Evolutionary conservation across 2,329 filamentous ascomycete species (phyloP).

Genomic region (Phialemoniopsis sp.): DNA sequence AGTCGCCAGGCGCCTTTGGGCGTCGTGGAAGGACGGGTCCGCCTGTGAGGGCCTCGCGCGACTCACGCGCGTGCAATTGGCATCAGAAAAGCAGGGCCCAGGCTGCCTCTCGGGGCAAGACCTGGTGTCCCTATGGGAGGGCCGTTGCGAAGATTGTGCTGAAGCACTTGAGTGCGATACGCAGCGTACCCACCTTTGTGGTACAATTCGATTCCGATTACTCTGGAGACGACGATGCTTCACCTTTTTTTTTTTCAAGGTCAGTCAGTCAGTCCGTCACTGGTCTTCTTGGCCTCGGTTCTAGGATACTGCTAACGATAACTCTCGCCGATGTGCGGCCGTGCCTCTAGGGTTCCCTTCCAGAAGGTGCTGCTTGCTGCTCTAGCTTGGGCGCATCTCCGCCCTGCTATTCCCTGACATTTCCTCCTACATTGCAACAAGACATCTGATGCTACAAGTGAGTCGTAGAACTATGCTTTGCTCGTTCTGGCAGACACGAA

Average conservation of each 20-base stretch:
- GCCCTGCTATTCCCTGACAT: no score
- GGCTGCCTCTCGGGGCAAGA: neutral
- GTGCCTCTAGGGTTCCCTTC: no score
- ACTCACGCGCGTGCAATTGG: slow-evolving; percentile 15
- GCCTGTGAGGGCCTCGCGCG: slow-evolving; percentile 15
- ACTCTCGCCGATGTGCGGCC: no score
- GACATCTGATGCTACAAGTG: no score
- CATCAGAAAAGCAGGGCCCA: slow-evolving; percentile 17
- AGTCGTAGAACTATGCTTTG: no score
- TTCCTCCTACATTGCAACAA: no score
- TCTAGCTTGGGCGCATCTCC: no score
- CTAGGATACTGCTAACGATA: neutral
- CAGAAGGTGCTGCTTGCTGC: no score
- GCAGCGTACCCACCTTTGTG: slow-evolving; percentile 11
- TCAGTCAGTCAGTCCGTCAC: slow-evolving; percentile 12
- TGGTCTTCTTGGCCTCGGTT: neutral
- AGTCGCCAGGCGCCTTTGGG: slow-evolving; percentile 1
- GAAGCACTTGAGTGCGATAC: slow-evolving; percentile 15
- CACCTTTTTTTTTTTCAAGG: slow-evolving; percentile 11
- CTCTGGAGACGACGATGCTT: slow-evolving; percentile 15
- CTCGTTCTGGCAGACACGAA: no score
- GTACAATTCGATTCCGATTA: slow-evolving; percentile 16
- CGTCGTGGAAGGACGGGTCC: slow-evolving; percentile 7
- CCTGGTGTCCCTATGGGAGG: slow-evolving; percentile 14
- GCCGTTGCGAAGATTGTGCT: slow-evolving; percentile 17